Evolutionary conservation across 116 monocot genomes (phyloP), one percentile per base, ranked within the genome.

Genomic region (Dioscorea cayenensis): DNA sequence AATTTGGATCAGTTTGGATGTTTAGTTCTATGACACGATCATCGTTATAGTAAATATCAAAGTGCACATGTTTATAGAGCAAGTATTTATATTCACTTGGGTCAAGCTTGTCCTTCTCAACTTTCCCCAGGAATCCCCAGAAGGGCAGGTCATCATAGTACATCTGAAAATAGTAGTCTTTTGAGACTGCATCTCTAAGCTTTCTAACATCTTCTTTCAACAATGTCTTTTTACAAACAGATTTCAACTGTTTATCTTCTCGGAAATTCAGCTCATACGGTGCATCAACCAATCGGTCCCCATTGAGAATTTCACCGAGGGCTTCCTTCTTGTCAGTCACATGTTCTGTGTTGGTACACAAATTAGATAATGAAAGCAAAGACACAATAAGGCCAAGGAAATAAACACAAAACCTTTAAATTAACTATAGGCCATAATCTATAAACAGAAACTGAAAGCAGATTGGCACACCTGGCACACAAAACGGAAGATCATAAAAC

Each of bases 151-250:
- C 91, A 75, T 91, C 91, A 23, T 83, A 91, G 71, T 80, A 91
- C 91, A 91, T 91, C 66, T 91, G 91, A 60, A 91, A 91, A 68
- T 91, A 91, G 60, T 91, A 91, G 55, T 91, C 85, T 61, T 87
- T 91, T 14, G 85, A 80, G 23, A 91, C 81, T n/a, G 83, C 91
- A 76, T 91, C 51, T 50, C 87, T 80, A 36, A 87, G 73, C 69
- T 82, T 83, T 25, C 72, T 51, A 66, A 87, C 81, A 65, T 91
- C 80, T 52, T 80, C 77, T 38, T 79, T 81, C 2, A 75, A 72
- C 69, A 91, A 72, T 64, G 63, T 76, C 72, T 76, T 90, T 43
- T 77, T 76, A 61, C 90, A 90, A 49, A 86, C 25, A 35, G 63
- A 51, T 64, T 73, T 77, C 11, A 77, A 80, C 23, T 76, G 76